Conservation (phyloP, 805 yeast genomes). For the Metschnikowia lunata region DNA sequence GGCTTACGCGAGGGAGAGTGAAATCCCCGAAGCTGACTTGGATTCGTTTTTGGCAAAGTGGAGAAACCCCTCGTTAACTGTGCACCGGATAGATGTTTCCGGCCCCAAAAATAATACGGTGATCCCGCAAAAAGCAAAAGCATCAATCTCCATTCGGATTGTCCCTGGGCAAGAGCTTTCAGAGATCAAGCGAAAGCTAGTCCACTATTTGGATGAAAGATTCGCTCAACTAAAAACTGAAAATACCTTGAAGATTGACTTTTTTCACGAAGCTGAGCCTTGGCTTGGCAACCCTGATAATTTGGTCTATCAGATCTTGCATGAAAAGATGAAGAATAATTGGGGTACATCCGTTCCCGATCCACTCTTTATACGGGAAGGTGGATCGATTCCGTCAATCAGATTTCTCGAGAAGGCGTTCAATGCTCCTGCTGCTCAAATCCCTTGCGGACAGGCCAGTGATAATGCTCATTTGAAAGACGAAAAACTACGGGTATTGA, state of each 20-base stretch:
- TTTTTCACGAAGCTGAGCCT: conserved; percentile 87
- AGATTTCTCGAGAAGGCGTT: conserved; percentile 78
- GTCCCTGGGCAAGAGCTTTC: conserved; percentile 83
- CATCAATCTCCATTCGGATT: conserved; percentile 75
- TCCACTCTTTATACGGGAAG: conserved; percentile 82
- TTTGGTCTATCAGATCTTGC: conserved; percentile 64
- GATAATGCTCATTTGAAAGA: conserved; percentile 92
- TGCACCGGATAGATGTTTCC: conserved; percentile 78
- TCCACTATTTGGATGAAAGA: conserved; percentile 37
- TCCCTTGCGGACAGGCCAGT: conserved; percentile 93
- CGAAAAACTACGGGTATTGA: conserved; percentile 76
- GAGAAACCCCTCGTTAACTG: conserved; percentile 85
- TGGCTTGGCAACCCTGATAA: conserved; percentile 90
- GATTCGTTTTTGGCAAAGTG: conserved; percentile 69
- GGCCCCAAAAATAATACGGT: conserved; percentile 91
- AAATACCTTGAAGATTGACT: conserved; percentile 56
- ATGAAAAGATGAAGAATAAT: conserved; percentile 54
- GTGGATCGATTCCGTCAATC: conserved; percentile 93
- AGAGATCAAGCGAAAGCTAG: conserved; percentile 49
- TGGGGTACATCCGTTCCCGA: conserved; percentile 60
- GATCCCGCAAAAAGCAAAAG: conserved; percentile 76
- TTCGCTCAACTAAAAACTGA: conserved; percentile 53
- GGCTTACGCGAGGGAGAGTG: conserved; percentile 20
- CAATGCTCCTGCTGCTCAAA: conserved; percentile 86
- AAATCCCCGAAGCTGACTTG: conserved; percentile 34